Evolutionary conservation across 768 basidiomycete species (phyloP), one percentile per base, ranked within the genome.

Genomic region (Boletus sp.): DNA sequence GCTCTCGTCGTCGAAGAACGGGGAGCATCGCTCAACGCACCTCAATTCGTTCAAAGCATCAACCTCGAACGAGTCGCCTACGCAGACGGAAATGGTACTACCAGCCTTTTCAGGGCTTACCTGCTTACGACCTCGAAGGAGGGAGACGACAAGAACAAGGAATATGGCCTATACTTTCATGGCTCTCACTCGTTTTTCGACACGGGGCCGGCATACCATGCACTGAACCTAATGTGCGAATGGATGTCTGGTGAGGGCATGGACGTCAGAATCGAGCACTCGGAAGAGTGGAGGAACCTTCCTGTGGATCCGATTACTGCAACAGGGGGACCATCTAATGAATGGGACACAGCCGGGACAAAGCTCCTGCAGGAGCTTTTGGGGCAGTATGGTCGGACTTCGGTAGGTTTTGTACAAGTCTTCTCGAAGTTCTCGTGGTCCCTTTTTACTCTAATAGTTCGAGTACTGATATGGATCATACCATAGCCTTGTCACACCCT

Each of bases 101-200:
- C 28, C 12, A 39, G 29, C 29, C 4, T 63, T 36, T 17, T 55
- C 10, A 55, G 51, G 35, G 36, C 42, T n/a, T 59, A 68, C 39
- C 41, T 65, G 11, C 55, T 63, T 0, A 52, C 57, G 0, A 54
- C 64, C 4, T 59, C 55, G 20, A 17, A 52, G 2, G 53, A 46
- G 17, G 42, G 14, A 4, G 20, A 42, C 3, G 35, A 54, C 24
- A 10, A 15, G 24, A 17, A 8, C 24, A 24, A 24, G 3, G 24
- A 24, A 24, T 24, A 24, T 24, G 24, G 24, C 24, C 24, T 24
- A 24, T 71, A 67, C 54, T 61, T 71, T 42, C 68, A 71, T 9
- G 55, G 60, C 0, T 9, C 64, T 4, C 68, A 69, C 42, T 12
- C 44, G 9, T 57, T 69, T 42, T 50, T 71, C 14, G 68, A 69